These are phyloP conservation scores for Myrica gale DNA, from an alignment of 306 rosid genomes.

Conservation along the genomic window DNA sequence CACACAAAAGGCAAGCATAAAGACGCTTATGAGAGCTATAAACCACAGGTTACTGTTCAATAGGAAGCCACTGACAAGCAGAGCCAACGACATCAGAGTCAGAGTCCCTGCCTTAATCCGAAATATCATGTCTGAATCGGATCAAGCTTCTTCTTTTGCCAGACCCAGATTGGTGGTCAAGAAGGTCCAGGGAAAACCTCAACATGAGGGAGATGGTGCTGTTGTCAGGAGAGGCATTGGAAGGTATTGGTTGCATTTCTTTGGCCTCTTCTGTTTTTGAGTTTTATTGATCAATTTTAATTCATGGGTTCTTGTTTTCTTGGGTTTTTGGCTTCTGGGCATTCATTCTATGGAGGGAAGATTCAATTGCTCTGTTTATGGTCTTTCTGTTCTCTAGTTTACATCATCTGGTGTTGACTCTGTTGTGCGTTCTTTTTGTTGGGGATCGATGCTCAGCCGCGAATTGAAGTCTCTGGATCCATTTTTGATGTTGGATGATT, in stretches of 20 bases:
- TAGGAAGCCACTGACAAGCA: background rate
- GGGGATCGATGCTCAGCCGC: conserved; percentile 30
- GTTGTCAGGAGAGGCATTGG: conserved; percentile 55
- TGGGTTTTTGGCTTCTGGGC: conserved; percentile 7
- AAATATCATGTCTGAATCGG: conserved; percentile 46
- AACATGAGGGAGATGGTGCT: conserved; percentile 49
- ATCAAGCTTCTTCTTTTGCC: conserved; percentile 32
- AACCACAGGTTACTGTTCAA: background rate
- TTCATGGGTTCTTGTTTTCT: background rate
- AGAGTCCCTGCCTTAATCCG: conserved; percentile 9
- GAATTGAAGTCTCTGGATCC: conserved; percentile 58
- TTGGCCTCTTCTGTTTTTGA: background rate
- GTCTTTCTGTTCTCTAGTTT: background rate
- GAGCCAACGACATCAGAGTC: background rate
- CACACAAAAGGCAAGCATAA: background rate
- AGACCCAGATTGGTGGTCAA: conserved; percentile 61
- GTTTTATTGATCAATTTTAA: background rate
- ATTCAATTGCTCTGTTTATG: background rate
- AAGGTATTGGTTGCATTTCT: conserved; percentile 31
- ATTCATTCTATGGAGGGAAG: background rate
- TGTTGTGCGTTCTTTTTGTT: background rate
- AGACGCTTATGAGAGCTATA: conserved; percentile 17
- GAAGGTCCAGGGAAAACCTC: conserved; percentile 47
- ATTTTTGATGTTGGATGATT: conserved; percentile 53
- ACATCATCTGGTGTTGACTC: conserved; percentile 14